Conservation (phyloP, 352 stramenopile genomes). For the Phytopythium delawarense region DNA sequence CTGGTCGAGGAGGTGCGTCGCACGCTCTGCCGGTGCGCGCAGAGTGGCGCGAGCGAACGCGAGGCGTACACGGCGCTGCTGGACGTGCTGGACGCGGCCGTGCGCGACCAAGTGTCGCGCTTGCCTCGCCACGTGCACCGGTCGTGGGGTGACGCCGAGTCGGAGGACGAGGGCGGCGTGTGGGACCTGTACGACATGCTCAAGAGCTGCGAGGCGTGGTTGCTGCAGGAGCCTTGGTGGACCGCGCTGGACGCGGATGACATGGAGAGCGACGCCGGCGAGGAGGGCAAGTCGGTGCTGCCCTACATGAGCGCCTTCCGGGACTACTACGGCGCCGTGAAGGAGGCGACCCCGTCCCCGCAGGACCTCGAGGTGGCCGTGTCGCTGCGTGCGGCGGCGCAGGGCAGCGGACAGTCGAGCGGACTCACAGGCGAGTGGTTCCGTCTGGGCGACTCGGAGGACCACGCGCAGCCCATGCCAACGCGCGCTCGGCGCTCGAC, state of each 20-base stretch:
- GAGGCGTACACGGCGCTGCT: constrained; percentile 43
- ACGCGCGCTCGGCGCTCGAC: constrained; percentile 20
- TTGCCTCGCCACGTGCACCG: constrained; percentile 38
- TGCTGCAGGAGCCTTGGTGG: constrained; percentile 53
- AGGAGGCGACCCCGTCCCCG: constrained; percentile 32
- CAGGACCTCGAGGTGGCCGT: constrained; percentile 39
- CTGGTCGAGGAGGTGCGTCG: constrained; percentile 45
- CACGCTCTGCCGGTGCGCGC: constrained; percentile 39
- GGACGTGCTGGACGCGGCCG: constrained; percentile 40
- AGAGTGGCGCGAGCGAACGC: constrained; percentile 28
- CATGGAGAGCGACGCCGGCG: constrained; percentile 22
- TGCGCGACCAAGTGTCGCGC: constrained; percentile 36
- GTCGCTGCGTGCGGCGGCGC: constrained; percentile 38
- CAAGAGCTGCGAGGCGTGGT: constrained; percentile 52
- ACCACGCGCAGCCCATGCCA: constrained; percentile 29
- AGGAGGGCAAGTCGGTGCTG: constrained; percentile 32
- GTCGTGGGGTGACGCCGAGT: constrained; percentile 28
- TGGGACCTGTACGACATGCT: constrained; percentile 58
- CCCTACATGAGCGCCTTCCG: constrained; percentile 44
- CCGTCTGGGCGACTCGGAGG: constrained; percentile 34
- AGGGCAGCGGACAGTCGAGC: constrained; percentile 20
- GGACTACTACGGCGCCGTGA: constrained; percentile 43
- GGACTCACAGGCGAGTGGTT: constrained; percentile 49
- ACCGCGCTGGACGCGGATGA: constrained; percentile 42
- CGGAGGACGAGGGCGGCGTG: constrained; percentile 30